These are phyloP conservation scores for Alloteropsis angusta DNA, from an alignment of 202 grass and related monocot species.

Conservation along the genomic window DNA sequence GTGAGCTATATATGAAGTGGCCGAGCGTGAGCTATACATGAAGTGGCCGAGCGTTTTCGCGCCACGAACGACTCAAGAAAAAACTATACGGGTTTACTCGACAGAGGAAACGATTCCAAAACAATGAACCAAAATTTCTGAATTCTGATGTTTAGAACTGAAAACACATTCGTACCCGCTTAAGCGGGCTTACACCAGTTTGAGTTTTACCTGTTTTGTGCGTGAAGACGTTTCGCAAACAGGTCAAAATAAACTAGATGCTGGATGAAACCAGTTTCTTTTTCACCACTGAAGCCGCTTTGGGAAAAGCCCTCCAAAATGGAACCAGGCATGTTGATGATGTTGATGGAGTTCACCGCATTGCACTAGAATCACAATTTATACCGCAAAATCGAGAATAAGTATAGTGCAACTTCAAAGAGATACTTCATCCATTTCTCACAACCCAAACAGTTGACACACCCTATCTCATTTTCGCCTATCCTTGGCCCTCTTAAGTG, in stretches of 20 bases:
- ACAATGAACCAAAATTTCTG: background rate
- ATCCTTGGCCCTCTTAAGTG: slow-evolving; percentile 63
- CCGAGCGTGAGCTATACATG: too few relatives aligned
- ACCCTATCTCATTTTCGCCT: slow-evolving; percentile 25
- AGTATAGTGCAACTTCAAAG: background rate
- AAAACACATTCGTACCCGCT: background rate
- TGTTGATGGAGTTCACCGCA: background rate
- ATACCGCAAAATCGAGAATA: background rate
- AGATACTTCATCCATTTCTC: background rate
- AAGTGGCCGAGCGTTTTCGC: too few relatives aligned
- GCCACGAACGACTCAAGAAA: too few relatives aligned
- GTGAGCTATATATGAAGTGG: too few relatives aligned
- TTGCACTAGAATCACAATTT: background rate
- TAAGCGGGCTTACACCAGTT: too few relatives aligned
- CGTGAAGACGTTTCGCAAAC: too few relatives aligned
- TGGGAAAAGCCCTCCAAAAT: too few relatives aligned
- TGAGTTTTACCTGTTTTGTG: too few relatives aligned
- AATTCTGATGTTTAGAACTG: background rate
- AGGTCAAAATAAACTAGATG: too few relatives aligned
- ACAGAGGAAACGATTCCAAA: background rate
- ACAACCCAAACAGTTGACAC: background rate
- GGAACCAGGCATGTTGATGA: background rate
- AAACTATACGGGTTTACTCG: too few relatives aligned
- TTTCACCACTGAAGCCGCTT: too few relatives aligned
- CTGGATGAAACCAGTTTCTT: too few relatives aligned